Evolutionary conservation across 2,329 filamentous ascomycete species (phyloP).

Genomic region (Xylaria sp.): DNA sequence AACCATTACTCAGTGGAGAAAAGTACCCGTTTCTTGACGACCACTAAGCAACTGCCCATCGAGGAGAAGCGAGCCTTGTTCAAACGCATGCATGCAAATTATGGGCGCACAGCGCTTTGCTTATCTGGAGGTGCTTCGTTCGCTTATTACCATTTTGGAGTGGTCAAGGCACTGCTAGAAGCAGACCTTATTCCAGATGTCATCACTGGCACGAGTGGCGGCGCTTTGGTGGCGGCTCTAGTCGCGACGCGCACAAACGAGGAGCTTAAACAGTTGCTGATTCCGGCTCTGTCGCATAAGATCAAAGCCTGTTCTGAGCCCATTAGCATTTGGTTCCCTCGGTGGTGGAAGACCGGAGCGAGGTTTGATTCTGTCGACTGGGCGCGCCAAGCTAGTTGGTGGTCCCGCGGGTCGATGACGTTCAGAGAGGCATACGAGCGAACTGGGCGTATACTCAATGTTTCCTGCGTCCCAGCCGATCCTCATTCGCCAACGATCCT

Average conservation of each 20-base stretch:
- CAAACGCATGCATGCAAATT: slow-evolving; percentile 88
- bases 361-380: slow-evolving; percentile 93
- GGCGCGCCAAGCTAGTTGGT: slow-evolving; percentile 86
- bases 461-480: slow-evolving; percentile 93
- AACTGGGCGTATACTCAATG: slow-evolving; percentile 92
- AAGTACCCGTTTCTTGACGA: slow-evolving; percentile 67
- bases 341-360: slow-evolving; percentile 92
- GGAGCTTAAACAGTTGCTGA: slow-evolving; percentile 80
- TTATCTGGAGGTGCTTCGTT: slow-evolving; percentile 92
- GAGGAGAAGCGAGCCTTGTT: slow-evolving; percentile 82
- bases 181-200: slow-evolving; percentile 85
- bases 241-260: slow-evolving; percentile 89
- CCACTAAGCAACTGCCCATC: slow-evolving; percentile 66
- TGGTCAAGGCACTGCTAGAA: slow-evolving; percentile 86
- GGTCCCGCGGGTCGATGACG: slow-evolving; percentile 86
- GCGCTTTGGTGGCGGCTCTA: slow-evolving; percentile 84
- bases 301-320: slow-evolving; percentile 86
- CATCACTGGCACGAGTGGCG: slow-evolving; percentile 94
- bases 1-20: slow-evolving; percentile 57
- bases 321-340: slow-evolving; percentile 72
- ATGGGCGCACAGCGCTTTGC: slow-evolving; percentile 88
- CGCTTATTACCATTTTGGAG: slow-evolving; percentile 95
- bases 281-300: slow-evolving; percentile 81
- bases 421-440: slow-evolving; percentile 94
- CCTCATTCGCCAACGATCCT: slow-evolving; percentile 91